Evolutionary conservation across 257 asterid species (phyloP), one percentile per base, ranked within the genome.

Genomic region (Solanum chmielewskii): DNA sequence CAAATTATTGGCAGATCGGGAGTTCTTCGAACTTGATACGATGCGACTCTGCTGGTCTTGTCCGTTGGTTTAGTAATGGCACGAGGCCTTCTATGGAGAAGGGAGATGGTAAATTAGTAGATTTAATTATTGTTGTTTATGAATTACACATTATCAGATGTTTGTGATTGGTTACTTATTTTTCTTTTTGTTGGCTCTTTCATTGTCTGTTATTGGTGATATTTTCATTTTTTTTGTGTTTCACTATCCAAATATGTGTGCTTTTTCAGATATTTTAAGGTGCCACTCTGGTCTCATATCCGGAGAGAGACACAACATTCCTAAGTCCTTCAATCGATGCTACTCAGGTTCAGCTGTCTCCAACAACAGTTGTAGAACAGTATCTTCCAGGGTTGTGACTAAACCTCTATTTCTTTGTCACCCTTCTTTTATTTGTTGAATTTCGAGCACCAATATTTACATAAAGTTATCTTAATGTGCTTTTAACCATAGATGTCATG

Each of bases 11-110:
- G 66, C 99, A 96, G 99, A 80, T 96, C 71, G 92, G 90, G 47
- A 92, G 86, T 88, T 87, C 93, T 86, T 90, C 92, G 31, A 92
- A 85, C 60, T 87, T 92, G 86, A 86, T 94, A 86, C 93, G 90
- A 86, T 86, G 86, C 84, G 94, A 94, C 86, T 92, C 90, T 64
- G 91, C 90, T 59, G 69, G 88, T 49, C 80, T 87, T 33, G 74
- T 82, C 71, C 95, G 98, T 87, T 92, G 91, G 88, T 92, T 94
- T 90, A 83, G 92, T 16, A 91, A 64, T 83, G 94, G 92, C 88
- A 89, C 91, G 27, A 88, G 95, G 89, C 87, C 91, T 81, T 90
- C 93, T 25, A 88, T 89, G 87, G 90, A 89, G 86, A 92, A 91
- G 87, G 87, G 91, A 85, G 93, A 95, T 86, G 95, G 98, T 93